phyloP scores from a whole-genome alignment of 169 alveolate species.

The Cryptosporidium baileyi region DNA sequence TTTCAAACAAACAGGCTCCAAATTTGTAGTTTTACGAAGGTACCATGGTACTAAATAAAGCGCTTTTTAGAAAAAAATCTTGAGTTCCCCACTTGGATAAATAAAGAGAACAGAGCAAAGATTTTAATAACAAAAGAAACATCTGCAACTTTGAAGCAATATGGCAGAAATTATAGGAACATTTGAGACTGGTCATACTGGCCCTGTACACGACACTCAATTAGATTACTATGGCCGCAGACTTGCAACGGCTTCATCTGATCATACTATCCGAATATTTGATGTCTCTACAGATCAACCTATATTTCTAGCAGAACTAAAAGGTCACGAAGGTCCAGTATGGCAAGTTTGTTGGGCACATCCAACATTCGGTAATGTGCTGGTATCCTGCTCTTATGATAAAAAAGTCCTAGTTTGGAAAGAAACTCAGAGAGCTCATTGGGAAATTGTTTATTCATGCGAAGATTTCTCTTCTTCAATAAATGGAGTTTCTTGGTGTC shows the following conservation, averaged over 20 bases:
- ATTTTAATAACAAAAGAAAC: neutral
- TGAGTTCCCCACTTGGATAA: constrained; percentile 45
- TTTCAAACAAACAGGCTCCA: no score
- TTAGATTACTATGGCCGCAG: constrained; percentile 87
- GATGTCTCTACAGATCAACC: constrained; percentile 79
- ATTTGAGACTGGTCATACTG: constrained; percentile 80
- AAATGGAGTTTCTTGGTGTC: constrained; percentile 81
- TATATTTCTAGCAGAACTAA: constrained; percentile 70
- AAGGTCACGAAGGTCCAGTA: constrained; percentile 87
- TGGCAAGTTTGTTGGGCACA: constrained; percentile 91
- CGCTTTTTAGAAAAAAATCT: no score
- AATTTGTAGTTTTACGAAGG: no score
- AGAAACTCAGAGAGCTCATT: constrained; percentile 75
- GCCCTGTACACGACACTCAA: constrained; percentile 82
- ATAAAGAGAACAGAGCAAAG: neutral
- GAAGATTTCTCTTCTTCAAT: constrained; percentile 80
- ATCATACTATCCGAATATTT: constrained; percentile 81
- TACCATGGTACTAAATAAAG: no score
- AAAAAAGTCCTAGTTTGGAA: constrained; percentile 83
- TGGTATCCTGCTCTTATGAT: constrained; percentile 89
- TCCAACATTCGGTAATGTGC: constrained; percentile 86
- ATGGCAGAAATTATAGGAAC: constrained; percentile 75
- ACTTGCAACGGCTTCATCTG: constrained; percentile 87
- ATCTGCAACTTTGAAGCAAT: neutral
- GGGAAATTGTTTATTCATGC: constrained; percentile 78